Percentiles rank a stretch among this genome's conserved stretches.
Evolutionary conservation across 148 eudicot species (phyloP).

Genomic region (Pharnaceum exiguum): DNA sequence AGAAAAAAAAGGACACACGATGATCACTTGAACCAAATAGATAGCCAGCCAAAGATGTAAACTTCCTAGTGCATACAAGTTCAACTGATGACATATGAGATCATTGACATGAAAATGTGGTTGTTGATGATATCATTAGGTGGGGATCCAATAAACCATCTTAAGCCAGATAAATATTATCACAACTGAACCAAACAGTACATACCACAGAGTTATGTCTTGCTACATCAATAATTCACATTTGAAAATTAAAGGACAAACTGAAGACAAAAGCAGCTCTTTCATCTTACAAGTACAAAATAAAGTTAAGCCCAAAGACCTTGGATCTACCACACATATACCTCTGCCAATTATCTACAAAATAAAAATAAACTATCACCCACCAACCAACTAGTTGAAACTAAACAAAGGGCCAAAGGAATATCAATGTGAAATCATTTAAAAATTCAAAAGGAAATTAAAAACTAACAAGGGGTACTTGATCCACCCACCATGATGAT

Average conservation of each 20-base stretch:
- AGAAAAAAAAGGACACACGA: background rate
- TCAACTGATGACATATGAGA: background rate
- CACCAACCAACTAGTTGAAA: background rate
- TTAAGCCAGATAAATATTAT: background rate
- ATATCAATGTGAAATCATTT: conserved; percentile 8
- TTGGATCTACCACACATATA: background rate
- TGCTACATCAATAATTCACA: no score
- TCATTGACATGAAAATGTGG: no score
- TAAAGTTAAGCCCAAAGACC: background rate
- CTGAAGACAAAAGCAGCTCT: background rate
- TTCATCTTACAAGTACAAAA: conserved; percentile 1
- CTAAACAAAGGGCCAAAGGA: background rate
- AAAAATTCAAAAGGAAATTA: background rate
- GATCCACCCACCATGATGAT: conserved; percentile 17
- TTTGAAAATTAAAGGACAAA: no score
- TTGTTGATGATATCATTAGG: background rate
- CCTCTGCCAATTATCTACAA: background rate
- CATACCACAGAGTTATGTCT: background rate
- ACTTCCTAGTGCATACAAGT: background rate
- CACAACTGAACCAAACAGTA: background rate
- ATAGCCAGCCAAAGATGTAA: background rate
- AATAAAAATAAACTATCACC: background rate
- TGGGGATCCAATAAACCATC: conserved; percentile 1
- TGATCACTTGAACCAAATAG: conserved; percentile 9
- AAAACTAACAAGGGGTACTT: background rate